Evolutionary conservation across 495 filamentous ascomycete genomes (phyloP), one percentile per base, ranked within the genome.

Genomic region (Aspergillus sclerotioniger): DNA sequence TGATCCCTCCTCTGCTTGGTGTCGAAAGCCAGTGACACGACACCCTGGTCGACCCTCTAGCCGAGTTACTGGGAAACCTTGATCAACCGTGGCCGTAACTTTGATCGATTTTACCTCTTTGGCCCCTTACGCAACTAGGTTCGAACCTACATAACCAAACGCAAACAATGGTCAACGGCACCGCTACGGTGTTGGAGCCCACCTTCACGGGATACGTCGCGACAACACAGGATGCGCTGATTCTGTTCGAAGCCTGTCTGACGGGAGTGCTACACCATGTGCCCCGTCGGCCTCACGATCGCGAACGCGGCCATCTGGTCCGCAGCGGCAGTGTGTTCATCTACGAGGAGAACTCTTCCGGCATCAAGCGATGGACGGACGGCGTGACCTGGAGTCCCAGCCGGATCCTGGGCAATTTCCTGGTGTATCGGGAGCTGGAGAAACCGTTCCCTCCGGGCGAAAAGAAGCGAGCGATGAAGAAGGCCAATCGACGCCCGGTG

Each of bases 351-450:
- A 84, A 88, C 54, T 85, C 88, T 0, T 93, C 91, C 1, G 90
- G 89, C 2, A 95, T 96, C 71, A 95, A 93, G 74, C 82, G 92
- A 41, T 96, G 92, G 92, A 96, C 92, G 0, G 92, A 97, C 68
- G 91, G 91, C 3, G 81, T 90, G 12, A 84, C 84, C 16, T 96
- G 92, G 92, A 93, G 89, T 64, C 91, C 92, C 0, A 95, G 91
- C 68, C 86, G 92, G 15, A 92, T 96, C 33, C 73, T 94, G 45
- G 88, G 86, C 44, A 96, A 96, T 63, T 95, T 91, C 63, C 82
- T 96, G 31, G 82, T 97, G 59, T 97, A 97, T 68, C 87, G 92
- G 19, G 90, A 97, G 65, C 77, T 95, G 33, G 84, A 91, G 53
- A 86, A 88, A 56, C 86, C 87, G 0, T 92, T 93, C 62, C 86